Evolutionary conservation across 305 asterid genomes (phyloP).

Genomic region (Andrographis paniculata): DNA sequence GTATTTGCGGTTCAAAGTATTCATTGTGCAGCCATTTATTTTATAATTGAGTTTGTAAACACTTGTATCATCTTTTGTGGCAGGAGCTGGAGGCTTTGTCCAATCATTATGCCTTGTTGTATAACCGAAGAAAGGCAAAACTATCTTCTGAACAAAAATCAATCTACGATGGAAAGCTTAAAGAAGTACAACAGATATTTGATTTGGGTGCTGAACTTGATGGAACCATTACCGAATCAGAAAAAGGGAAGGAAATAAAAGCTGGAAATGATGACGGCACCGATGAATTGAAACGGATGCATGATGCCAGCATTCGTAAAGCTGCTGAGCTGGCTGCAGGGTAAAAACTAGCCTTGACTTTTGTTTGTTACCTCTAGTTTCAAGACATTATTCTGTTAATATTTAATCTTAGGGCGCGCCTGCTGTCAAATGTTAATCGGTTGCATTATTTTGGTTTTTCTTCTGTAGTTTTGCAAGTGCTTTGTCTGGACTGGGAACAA

Average conservation of each 20-base stretch:
- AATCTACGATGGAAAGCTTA: conserved; percentile 73
- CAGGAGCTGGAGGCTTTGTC: conserved; percentile 95
- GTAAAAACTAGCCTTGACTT: conserved; percentile 31
- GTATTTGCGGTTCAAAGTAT: conserved; percentile 27
- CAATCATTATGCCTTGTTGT: conserved; percentile 72
- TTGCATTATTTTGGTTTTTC: neutral
- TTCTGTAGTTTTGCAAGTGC: conserved; percentile 43
- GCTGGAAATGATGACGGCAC: conserved; percentile 41
- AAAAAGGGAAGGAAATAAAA: conserved; percentile 82
- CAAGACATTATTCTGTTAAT: neutral
- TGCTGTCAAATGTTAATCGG: neutral
- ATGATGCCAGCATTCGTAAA: conserved; percentile 80
- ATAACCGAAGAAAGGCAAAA: conserved; percentile 81
- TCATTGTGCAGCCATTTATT: conserved; percentile 12
- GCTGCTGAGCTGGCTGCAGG: conserved; percentile 99
- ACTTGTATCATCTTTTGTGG: conserved; percentile 16
- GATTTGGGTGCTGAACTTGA: conserved; percentile 60
- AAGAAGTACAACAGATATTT: conserved; percentile 68
- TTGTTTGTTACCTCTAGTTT: conserved; percentile 11
- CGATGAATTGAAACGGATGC: conserved; percentile 56
- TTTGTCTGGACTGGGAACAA: conserved; percentile 47
- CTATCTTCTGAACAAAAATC: conserved; percentile 70
- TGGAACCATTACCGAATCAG: conserved; percentile 42
- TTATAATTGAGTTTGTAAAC: conserved; percentile 12
- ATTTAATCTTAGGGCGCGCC: neutral